Conservation (phyloP, 805 yeast genomes). For the Ogataea angusta region DNA sequence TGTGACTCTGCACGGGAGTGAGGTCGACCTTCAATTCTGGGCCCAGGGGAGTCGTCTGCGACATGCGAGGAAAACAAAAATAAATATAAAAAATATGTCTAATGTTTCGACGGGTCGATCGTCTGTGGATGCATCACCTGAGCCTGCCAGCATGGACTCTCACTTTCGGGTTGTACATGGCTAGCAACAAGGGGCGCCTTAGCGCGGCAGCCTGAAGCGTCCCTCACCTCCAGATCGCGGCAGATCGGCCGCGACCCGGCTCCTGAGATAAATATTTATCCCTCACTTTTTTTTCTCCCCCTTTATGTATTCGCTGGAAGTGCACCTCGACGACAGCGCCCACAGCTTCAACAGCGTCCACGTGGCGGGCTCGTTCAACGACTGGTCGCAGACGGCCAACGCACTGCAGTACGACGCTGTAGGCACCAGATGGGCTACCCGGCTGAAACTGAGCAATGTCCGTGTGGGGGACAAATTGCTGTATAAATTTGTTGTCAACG, state of each 20-base stretch:
- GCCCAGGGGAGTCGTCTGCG: slow-evolving; percentile 4
- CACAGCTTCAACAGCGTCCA: slow-evolving; percentile 10
- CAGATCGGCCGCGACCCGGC: too few species aligned
- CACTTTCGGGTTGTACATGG: too few species aligned
- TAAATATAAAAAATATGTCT: neutral
- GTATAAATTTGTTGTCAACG: slow-evolving; percentile 31
- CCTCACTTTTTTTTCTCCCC: slow-evolving; percentile 6
- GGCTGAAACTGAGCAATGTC: slow-evolving; percentile 1
- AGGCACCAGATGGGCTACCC: slow-evolving; percentile 10
- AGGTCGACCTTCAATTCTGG: slow-evolving; percentile 6
- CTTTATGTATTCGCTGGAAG: slow-evolving; percentile 8
- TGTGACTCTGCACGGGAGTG: slow-evolving; percentile 14
- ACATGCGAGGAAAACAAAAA: slow-evolving; percentile 3
- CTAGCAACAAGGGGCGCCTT: too few species aligned
- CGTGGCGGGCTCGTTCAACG: slow-evolving; percentile 25
- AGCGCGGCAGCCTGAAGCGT: too few species aligned
- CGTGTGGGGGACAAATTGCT: slow-evolving; percentile 16
- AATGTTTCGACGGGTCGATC: slow-evolving; percentile 7
- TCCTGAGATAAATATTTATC: neutral
- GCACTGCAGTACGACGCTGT: slow-evolving; percentile 5
- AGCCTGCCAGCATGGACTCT: neutral
- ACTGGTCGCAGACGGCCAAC: slow-evolving; percentile 16
- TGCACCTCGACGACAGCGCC: slow-evolving; percentile 18
- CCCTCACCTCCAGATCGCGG: too few species aligned
- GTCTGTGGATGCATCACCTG: slow-evolving; percentile 1